These are phyloP conservation scores for Cubamyces sp. DNA, from an alignment of 768 basidiomycete genomes.

Conservation along the genomic window DNA sequence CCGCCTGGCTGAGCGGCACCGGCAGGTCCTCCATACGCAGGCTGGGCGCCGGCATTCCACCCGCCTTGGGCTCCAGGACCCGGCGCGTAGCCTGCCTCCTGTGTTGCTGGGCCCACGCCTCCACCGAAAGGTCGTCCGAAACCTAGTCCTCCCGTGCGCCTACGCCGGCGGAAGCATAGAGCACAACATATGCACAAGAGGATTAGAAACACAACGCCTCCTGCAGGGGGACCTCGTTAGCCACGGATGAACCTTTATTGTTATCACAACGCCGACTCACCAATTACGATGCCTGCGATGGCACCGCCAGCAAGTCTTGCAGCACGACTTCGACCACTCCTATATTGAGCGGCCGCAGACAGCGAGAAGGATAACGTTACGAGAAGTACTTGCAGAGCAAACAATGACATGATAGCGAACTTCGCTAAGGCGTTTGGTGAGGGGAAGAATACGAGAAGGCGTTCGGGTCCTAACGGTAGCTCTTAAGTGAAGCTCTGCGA, in stretches of 20 bases:
- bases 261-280: slow-evolving; percentile 1
- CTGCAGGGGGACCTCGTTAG: background rate
- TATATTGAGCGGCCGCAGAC: slow-evolving; percentile 3
- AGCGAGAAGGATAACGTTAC: slow-evolving; percentile 7
- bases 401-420: too few relatives aligned
- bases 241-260: background rate
- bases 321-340: background rate
- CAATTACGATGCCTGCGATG: slow-evolving; percentile 27
- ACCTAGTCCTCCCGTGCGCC: background rate
- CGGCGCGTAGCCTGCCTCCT: slow-evolving; percentile 11
- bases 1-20: slow-evolving; percentile 15
- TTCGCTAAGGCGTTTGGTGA: too few relatives aligned
- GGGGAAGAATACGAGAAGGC: too few relatives aligned
- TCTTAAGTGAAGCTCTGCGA: too few relatives aligned
- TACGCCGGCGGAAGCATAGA: slow-evolving; percentile 18
- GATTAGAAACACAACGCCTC: background rate
- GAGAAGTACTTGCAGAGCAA: background rate
- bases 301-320: slow-evolving; percentile 20
- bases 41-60: slow-evolving; percentile 2
- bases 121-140: background rate
- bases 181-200: slow-evolving; percentile 12
- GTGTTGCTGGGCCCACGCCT: background rate
- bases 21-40: slow-evolving; percentile 1
- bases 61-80: slow-evolving; percentile 2
- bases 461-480: background rate